These are phyloP conservation scores for Malassezia sp. DNA, from an alignment of 1,284 basidiomycete genomes.

Conservation along the genomic window DNA sequence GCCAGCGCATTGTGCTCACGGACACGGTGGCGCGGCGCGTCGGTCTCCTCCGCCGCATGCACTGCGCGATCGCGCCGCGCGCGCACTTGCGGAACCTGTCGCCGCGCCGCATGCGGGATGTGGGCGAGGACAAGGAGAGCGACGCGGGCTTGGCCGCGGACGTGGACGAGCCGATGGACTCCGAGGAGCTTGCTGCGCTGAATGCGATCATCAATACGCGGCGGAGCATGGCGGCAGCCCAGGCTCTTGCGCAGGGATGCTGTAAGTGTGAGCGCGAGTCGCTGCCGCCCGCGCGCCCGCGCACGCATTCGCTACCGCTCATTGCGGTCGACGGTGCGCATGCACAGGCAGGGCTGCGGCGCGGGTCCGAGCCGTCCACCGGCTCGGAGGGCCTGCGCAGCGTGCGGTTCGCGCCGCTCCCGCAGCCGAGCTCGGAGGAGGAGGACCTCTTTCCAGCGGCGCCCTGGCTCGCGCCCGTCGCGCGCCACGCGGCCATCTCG, in stretches of 20 bases:
- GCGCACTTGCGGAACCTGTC: background rate
- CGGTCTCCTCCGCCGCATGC: background rate
- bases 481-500: too few species aligned
- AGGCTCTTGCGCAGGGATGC: conserved; percentile 28
- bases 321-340: too few species aligned
- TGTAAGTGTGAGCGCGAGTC: too few species aligned
- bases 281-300: too few species aligned
- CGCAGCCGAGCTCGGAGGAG: conserved; percentile 22
- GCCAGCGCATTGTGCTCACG: background rate
- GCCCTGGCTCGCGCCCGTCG: too few species aligned
- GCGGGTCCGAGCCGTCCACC: too few species aligned
- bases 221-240: conserved; percentile 39
- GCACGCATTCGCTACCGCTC: too few species aligned
- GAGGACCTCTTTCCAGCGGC: too few species aligned
- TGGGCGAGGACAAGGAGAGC: background rate
- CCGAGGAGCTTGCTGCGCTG: conserved; percentile 41
- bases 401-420: conserved; percentile 30
- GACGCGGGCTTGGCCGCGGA: too few species aligned
- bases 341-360: too few species aligned
- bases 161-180: conserved; percentile 33
- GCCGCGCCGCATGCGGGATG: background rate
- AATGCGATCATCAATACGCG: conserved; percentile 46
- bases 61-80: background rate
- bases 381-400: background rate
- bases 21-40: background rate